Evolutionary conservation across 352 stramenopile species (phyloP), one percentile per base, ranked within the genome.

Genomic region (Phytophthora podocarpi): DNA sequence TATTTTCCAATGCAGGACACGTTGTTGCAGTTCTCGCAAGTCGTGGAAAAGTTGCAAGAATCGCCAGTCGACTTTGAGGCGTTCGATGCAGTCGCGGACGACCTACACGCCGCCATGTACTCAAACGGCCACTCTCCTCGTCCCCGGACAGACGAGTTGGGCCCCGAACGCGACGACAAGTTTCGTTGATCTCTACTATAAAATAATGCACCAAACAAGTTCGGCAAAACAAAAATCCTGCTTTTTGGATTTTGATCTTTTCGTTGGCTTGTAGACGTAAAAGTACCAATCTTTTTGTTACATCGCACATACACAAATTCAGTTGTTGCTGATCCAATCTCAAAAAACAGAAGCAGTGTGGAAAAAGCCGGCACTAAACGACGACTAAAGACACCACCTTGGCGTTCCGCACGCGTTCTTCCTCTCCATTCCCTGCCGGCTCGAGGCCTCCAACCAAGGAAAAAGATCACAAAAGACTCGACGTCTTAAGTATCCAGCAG

Each of bases 11-110:
- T 37, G 5, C 27, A 90, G 80, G 78, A 88, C 40, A 81, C 74
- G 5, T 40, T 90, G 23, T 40, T 90, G 51, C 74, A 85, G 43
- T 88, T 87, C 34, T 90, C 80, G 1, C 54, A 75, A 12, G 65
- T 90, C 15, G 54, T 90, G 0, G 76, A 85, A 24, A 80, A 65
- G 24, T 42, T 90, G 11, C 76, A 87, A 34, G 76, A 86, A 27
- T 76, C 80, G 0, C 76, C 78, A 2, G 34, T 64, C 7, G 62
- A 75, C 8, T 90, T 75, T 59, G 80, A 90, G 23, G 70, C 70
- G 2, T 72, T 75, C 49, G 43, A 65, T 0, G 46, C 27, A 1
- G 10, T 49, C 18, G 47, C 70, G 12, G 39, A 77, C 8, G 45
- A 70, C 15, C 30, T 67, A 1, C 51, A 65, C 36, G 18, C 40